phyloP scores from a whole-genome alignment of 73 alveolate species.

The Breviolum minutum region DNA sequence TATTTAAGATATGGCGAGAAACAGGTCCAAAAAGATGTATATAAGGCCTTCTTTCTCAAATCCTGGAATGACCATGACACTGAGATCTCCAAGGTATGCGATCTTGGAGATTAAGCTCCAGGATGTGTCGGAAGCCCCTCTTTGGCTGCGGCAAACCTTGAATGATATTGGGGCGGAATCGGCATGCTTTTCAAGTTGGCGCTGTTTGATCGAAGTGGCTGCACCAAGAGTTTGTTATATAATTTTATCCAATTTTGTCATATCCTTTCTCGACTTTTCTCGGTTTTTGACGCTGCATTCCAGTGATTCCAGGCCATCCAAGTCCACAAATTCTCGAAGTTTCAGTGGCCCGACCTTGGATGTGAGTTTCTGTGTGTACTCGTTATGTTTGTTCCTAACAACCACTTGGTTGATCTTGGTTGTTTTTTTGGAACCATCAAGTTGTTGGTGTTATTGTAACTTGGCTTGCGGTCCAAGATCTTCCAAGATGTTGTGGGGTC shows the following conservation, averaged over 20 bases:
- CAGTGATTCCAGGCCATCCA: conserved; percentile 74
- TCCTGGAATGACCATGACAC: background rate
- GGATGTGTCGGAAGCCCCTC: conserved; percentile 86
- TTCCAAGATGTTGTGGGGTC: too few relatives aligned
- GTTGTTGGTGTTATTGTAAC: too few relatives aligned
- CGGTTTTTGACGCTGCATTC: background rate
- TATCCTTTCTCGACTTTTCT: background rate
- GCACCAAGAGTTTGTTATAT: too few relatives aligned
- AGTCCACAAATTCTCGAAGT: conserved; percentile 93
- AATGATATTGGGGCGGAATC: conserved; percentile 59
- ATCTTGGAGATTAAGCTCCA: conserved; percentile 91
- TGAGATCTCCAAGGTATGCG: conserved; percentile 40
- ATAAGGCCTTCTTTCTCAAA: background rate
- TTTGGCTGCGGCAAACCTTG: conserved; percentile 84
- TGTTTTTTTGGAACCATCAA: too few relatives aligned
- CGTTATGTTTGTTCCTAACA: background rate
- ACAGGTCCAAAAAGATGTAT: too few relatives aligned
- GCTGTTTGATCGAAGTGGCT: background rate
- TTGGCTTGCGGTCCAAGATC: too few relatives aligned
- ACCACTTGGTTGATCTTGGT: too few relatives aligned
- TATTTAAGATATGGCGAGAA: background rate
- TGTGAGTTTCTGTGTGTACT: background rate
- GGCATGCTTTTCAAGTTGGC: background rate
- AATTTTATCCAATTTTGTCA: too few relatives aligned
- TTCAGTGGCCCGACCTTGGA: conserved; percentile 14